Percentiles rank a stretch among this genome's conserved stretches.
These are phyloP conservation scores for Deinandra increscens DNA, from an alignment of 129 eudicot species.

Conservation along the genomic window DNA sequence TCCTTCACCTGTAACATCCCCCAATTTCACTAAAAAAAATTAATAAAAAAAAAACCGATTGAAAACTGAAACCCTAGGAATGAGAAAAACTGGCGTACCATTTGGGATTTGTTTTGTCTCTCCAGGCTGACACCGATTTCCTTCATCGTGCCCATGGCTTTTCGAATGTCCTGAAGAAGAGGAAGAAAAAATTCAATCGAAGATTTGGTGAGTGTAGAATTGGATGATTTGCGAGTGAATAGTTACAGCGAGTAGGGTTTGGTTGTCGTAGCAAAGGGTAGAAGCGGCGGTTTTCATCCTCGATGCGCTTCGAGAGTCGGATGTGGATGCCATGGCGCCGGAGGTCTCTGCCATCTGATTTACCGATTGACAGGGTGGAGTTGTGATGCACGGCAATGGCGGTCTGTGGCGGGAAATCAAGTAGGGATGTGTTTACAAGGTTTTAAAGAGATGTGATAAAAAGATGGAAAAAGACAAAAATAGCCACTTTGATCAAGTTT, in stretches of 20 bases:
- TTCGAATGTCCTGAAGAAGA: conserved; percentile 62
- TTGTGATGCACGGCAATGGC: background rate
- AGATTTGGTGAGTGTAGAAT: background rate
- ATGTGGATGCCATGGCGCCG: conserved; percentile 67
- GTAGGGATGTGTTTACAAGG: background rate
- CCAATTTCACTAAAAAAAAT: too few relatives aligned
- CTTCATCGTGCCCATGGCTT: conserved; percentile 51
- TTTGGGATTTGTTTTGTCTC: conserved; percentile 46
- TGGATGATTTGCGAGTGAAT: background rate
- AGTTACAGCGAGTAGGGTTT: conserved; percentile 54
- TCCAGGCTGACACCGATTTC: conserved; percentile 72
- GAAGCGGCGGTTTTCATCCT: conserved; percentile 50
- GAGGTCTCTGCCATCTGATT: conserved; percentile 8
- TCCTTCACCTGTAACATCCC: conserved; percentile 68
- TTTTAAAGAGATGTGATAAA: too few relatives aligned
- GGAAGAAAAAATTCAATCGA: background rate
- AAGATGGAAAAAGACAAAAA: too few relatives aligned
- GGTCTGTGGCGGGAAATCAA: conserved; percentile 31
- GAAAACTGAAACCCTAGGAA: conserved; percentile 28
- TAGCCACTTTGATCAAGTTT: too few relatives aligned
- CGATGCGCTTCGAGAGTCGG: conserved; percentile 45
- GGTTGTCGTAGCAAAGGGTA: conserved; percentile 50
- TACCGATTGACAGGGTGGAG: background rate
- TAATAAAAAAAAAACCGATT: too few relatives aligned
- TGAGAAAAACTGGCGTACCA: conserved; percentile 36